phyloP scores from a whole-genome alignment of 116 monocot species.

The Dioscorea cayenensis region DNA sequence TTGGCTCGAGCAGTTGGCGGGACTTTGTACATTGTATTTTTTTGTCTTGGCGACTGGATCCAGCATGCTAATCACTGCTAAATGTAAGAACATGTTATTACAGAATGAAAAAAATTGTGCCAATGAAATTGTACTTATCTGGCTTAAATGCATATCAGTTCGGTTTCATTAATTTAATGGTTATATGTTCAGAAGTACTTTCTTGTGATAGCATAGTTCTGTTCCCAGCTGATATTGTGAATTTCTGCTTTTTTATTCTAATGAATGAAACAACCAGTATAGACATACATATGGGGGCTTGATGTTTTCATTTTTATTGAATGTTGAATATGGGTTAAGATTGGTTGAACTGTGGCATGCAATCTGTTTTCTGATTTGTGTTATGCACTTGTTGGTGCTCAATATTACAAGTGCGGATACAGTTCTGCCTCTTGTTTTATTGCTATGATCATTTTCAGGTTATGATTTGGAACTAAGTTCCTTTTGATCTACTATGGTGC shows the following conservation, averaged over 20 bases:
- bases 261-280: neutral
- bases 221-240: neutral
- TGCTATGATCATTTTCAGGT: too few species aligned
- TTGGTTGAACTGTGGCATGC: too few species aligned
- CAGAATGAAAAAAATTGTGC: neutral
- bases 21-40: constrained; percentile 52
- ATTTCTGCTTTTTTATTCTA: neutral
- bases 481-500: too few species aligned
- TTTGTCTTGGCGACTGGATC: constrained; percentile 50
- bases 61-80: constrained; percentile 35
- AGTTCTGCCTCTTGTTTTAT: too few species aligned
- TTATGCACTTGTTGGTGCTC: too few species aligned
- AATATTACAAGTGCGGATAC: too few species aligned
- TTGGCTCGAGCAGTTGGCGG: constrained; percentile 31
- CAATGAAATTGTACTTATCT: neutral
- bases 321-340: constrained; percentile 1
- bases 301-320: neutral
- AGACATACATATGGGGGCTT: neutral
- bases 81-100: constrained; percentile 34
- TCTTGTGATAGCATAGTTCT: neutral
- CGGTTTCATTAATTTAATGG: neutral
- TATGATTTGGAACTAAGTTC: too few species aligned
- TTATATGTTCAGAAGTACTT: neutral
- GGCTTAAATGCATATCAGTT: neutral
- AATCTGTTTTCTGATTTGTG: too few species aligned